Evolutionary conservation across 169 alveolate species (phyloP), one percentile per base, ranked within the genome.

Genomic region (Theileria parva): DNA sequence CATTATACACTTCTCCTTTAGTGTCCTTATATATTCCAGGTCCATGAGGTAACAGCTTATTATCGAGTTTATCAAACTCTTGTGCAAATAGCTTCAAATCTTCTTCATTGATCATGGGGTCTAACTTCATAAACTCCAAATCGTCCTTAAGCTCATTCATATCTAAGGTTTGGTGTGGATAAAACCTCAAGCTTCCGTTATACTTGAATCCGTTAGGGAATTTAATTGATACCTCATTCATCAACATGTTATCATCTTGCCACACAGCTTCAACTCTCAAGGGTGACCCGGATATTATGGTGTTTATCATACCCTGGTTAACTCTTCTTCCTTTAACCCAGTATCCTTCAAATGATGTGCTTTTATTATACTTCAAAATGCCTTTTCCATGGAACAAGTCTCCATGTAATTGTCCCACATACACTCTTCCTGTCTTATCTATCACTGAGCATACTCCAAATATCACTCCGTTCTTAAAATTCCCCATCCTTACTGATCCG

Each of bases 151-250:
- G 12, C 23, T 21, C 61, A 23, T 27, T 60, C 69, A 44, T 61
- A 64, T n/a, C 37, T 27, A 61, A 30, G 44, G 27, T 51, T 34
- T 71, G 64, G 23, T 48, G 64, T 3, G 80, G 39, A 50, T 61
- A 80, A 23, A 23, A 28, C 53, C 57, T 28, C 5, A 77, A 19
- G 1, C 55, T 19, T 15, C 90, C 90, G 28, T 59, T 53, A 77
- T 84, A 84, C 83, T 84, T 84, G 86, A 59, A 75, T 0, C 86
- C 90, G 48, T 30, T 70, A 34, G 86, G 90, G 86, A 84, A 84
- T 60, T n/a, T 77, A 12, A 84, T 25, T 13, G 73, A 48, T 23
- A 84, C 86, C 9, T 75, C 86, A 23, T 27, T 19, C 66, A 77
- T 55, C 21, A 27, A 34, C 63, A 84, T 23, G 64, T 32, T 60